Evolutionary conservation across 305 asterid species (phyloP).

Genomic region (Fraxinus latifolia): DNA sequence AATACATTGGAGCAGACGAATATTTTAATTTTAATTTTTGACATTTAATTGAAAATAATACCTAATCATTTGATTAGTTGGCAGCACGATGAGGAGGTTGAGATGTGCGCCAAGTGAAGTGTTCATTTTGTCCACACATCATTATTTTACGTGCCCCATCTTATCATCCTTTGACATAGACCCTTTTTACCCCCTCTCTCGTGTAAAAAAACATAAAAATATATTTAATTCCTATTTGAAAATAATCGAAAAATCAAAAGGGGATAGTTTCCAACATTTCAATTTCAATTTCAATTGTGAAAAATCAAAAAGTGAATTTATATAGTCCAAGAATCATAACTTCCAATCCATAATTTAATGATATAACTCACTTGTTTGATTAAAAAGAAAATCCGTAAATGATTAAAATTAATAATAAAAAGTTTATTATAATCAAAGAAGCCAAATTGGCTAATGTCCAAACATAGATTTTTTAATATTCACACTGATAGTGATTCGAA

Average conservation of each 20-base stretch:
- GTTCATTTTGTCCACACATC: not conserved
- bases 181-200: not conserved
- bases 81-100: conserved; percentile 32
- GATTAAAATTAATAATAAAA: too few species aligned
- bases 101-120: not conserved
- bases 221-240: not conserved
- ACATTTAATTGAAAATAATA: not conserved
- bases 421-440: too few species aligned
- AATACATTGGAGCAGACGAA: not conserved
- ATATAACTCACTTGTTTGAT: too few species aligned
- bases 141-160: not conserved
- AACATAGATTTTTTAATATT: too few species aligned
- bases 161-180: not conserved
- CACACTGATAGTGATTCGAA: not conserved
- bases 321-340: not conserved
- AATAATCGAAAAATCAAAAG: not conserved
- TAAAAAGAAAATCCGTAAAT: too few species aligned
- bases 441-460: too few species aligned
- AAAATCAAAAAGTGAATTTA: too few species aligned
- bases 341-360: not conserved
- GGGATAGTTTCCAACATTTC: not conserved
- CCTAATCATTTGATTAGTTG: conserved; percentile 23
- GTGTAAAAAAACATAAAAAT: not conserved
- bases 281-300: too few species aligned
- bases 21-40: not conserved